Percentiles rank a stretch among this genome's conserved stretches.
Evolutionary conservation across 306 rosid genomes (phyloP).

Genomic region (Quercus mongolica): DNA sequence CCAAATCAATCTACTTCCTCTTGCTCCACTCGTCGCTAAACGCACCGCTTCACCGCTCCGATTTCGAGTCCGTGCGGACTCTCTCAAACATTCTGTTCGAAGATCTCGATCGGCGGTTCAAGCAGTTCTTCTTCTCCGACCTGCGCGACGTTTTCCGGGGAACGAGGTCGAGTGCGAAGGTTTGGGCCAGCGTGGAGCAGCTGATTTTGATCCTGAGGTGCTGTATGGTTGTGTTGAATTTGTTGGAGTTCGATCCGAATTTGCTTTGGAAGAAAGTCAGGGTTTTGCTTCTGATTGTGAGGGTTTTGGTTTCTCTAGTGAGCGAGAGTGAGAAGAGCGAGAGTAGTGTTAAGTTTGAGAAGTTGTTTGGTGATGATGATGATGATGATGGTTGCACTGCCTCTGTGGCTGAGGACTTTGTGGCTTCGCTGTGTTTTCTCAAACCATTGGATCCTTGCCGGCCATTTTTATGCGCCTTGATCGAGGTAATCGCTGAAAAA

Average conservation of each 20-base stretch:
- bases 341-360: conserved; percentile 23
- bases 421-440: conserved; percentile 33
- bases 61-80: conserved; percentile 5
- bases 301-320: conserved; percentile 28
- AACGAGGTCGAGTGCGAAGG: conserved; percentile 19
- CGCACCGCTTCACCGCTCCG: conserved; percentile 6
- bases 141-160: conserved; percentile 4
- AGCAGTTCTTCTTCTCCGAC: conserved; percentile 31
- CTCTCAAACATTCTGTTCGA: conserved; percentile 47
- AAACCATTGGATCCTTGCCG: conserved; percentile 42
- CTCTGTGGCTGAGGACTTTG: conserved; percentile 27
- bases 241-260: conserved; percentile 29
- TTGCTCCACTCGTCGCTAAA: conserved; percentile 22
- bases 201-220: conserved; percentile 53
- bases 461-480: conserved; percentile 54
- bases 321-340: not conserved
- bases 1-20: conserved; percentile 4
- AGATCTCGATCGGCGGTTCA: conserved; percentile 39
- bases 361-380: conserved; percentile 28
- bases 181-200: conserved; percentile 37
- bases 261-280: conserved; percentile 33
- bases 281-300: conserved; percentile 33
- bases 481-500: conserved; percentile 48
- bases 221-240: conserved; percentile 46
- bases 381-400: conserved; percentile 8